Evolutionary conservation across 2,329 filamentous ascomycete species (phyloP).

Genomic region (Biscogniauxia marginata): DNA sequence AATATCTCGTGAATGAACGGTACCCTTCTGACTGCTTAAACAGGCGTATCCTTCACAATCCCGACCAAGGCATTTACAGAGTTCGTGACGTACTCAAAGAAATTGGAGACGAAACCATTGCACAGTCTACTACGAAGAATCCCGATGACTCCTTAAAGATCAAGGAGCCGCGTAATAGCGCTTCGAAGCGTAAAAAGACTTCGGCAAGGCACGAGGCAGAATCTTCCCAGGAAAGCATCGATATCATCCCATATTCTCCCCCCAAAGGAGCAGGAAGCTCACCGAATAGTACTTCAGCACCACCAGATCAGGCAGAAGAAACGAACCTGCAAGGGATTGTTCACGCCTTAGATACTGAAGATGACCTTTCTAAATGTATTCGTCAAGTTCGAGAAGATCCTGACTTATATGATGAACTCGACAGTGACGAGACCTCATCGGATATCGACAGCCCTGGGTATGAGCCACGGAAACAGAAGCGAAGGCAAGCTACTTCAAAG

Average conservation of each 20-base stretch:
- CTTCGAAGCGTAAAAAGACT: not conserved
- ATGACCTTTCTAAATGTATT: slow-evolving; percentile 42
- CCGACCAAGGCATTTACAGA: slow-evolving; percentile 57
- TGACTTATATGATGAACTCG: slow-evolving; percentile 51
- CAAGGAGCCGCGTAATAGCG: slow-evolving; percentile 10
- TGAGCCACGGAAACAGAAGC: slow-evolving; percentile 22
- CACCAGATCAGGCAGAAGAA: not conserved
- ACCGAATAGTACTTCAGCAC: too few species aligned
- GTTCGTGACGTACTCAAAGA: slow-evolving; percentile 48
- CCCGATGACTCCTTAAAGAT: slow-evolving; percentile 15
- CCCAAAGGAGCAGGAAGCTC: slow-evolving; percentile 5
- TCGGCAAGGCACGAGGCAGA: slow-evolving; percentile 2
- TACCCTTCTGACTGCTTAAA: slow-evolving; percentile 69
- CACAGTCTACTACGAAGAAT: slow-evolving; percentile 7
- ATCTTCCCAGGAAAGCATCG: slow-evolving; percentile 5
- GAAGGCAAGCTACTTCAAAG: slow-evolving; percentile 24
- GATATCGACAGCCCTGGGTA: slow-evolving; percentile 15
- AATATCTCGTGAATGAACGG: slow-evolving; percentile 63
- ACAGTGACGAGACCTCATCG: slow-evolving; percentile 17
- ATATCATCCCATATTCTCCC: slow-evolving; percentile 11
- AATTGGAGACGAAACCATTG: slow-evolving; percentile 10
- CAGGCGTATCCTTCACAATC: slow-evolving; percentile 57
- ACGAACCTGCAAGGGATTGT: not conserved
- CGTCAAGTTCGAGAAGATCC: slow-evolving; percentile 58
- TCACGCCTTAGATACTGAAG: slow-evolving; percentile 1